Evolutionary conservation across 768 basidiomycete species (phyloP), one percentile per base, ranked within the genome.

Genomic region (Hypsizygus marmoreus): DNA sequence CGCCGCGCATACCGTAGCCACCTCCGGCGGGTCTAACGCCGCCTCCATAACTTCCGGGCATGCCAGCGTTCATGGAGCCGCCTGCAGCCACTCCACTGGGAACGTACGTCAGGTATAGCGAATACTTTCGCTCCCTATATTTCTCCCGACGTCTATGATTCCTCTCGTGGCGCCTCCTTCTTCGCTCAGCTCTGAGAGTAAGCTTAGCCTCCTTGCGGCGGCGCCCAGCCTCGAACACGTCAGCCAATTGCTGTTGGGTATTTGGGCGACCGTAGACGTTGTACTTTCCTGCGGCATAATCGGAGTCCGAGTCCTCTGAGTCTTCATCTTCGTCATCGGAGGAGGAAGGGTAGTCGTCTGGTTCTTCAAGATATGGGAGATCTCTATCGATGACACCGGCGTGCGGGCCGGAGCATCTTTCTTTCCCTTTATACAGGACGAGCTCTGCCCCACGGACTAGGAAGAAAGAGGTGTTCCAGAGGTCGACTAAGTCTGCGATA

Each of bases 391-490:
- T 52, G 1, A 67, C 55, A 33, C 88, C 88, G 0, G 70, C 68
- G 23, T 66, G 67, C 4, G 71, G 70, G 2, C 90, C 89, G n/a
- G 88, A 82, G 51, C 86, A 83, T 26, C 87, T 80, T 64, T 89
- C 83, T 36, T 76, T 79, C 32, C 90, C 90, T 60, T 82, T 87
- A 73, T 80, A 92, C n/a, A 93, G 72, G 26, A 89, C 75, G 36
- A 89, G 67, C 55, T 93, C 90, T n/a, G 87, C 79, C 14, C 85
- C 84, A 34, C 90, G 87, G 26, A 74, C 67, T 45, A 76, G 60
- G 75, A 91, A 91, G 67, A 90, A 93, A 7, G 79, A 80, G 23
- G 68, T 61, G 61, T 92, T 92, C 90, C 90, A 93, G 22, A 87
- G 68, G 50, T 91, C 81, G 52, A 92, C 70, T 23, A 92, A 74